phyloP scores from a whole-genome alignment of 176 grass and related monocot species.

The Carex littledalei region DNA sequence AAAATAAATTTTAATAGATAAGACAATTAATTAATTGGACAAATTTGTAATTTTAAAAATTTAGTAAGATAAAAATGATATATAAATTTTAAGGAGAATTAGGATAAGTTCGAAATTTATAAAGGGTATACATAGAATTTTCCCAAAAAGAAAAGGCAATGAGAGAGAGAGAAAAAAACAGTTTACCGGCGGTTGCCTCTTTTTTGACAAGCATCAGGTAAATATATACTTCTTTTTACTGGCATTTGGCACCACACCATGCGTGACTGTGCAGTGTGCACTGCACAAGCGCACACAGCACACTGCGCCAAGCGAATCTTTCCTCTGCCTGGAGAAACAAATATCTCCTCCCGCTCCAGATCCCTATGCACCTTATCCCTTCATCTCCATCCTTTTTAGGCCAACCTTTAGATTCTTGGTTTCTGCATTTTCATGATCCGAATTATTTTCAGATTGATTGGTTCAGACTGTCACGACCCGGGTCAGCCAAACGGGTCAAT shows the following conservation, averaged over 20 bases:
- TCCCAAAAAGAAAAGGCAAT: no score
- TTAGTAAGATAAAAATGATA: no score
- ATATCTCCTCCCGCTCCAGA: not conserved
- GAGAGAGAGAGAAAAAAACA: not conserved
- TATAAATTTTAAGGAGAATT: no score
- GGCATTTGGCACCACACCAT: conserved; percentile 7
- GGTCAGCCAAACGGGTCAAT: no score
- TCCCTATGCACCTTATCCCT: conserved; percentile 8
- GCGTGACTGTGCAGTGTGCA: conserved; percentile 1
- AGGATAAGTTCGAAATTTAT: no score
- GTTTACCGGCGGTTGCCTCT: not conserved
- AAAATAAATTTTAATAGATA: no score
- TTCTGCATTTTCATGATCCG: not conserved
- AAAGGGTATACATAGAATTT: no score
- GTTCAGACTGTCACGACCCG: not conserved
- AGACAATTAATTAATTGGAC: no score
- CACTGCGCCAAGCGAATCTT: conserved; percentile 16
- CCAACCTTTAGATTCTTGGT: not conserved
- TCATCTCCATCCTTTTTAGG: not conserved
- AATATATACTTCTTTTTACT: not conserved
- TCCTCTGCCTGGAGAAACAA: conserved; percentile 5
- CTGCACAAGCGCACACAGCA: not conserved
- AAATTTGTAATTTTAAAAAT: no score
- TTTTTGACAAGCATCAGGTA: conserved; percentile 11
- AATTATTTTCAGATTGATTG: not conserved